These are phyloP conservation scores for Beauveria medogensis DNA, from an alignment of 2,329 filamentous ascomycete species.

Conservation along the genomic window DNA sequence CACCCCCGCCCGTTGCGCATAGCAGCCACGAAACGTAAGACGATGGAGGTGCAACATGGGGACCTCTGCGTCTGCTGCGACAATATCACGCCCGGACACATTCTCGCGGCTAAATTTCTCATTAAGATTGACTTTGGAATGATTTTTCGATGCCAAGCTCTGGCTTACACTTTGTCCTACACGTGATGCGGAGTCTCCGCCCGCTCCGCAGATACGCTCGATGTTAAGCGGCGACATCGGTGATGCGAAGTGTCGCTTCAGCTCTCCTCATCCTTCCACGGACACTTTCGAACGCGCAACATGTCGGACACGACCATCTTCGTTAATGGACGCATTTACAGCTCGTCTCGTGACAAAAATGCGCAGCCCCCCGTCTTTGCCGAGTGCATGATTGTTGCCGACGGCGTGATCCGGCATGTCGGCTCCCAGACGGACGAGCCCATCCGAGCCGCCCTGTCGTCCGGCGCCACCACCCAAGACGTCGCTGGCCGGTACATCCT, in stretches of 20 bases:
- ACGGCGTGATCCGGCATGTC: conserved; percentile 27
- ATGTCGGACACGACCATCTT: conserved; percentile 12
- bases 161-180: not conserved
- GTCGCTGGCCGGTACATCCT: conserved; percentile 32
- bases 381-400: conserved; percentile 26
- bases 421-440: conserved; percentile 21
- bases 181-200: conserved; percentile 8
- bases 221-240: conserved; percentile 7
- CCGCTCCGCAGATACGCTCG: conserved; percentile 4
- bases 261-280: not conserved
- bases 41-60: too few species aligned
- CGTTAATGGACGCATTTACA: conserved; percentile 17
- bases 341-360: conserved; percentile 10
- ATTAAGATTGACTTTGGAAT: not conserved
- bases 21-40: too few species aligned
- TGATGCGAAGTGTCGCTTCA: not conserved
- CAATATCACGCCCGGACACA: too few species aligned
- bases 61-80: too few species aligned
- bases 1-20: not conserved
- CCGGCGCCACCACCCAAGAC: conserved; percentile 20
- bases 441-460: conserved; percentile 17
- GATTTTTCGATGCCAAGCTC: not conserved
- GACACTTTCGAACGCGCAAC: not conserved
- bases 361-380: conserved; percentile 20
- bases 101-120: not conserved